These are phyloP conservation scores for Aspergillus unguis DNA, from an alignment of 2,329 filamentous ascomycete genomes.

Conservation along the genomic window DNA sequence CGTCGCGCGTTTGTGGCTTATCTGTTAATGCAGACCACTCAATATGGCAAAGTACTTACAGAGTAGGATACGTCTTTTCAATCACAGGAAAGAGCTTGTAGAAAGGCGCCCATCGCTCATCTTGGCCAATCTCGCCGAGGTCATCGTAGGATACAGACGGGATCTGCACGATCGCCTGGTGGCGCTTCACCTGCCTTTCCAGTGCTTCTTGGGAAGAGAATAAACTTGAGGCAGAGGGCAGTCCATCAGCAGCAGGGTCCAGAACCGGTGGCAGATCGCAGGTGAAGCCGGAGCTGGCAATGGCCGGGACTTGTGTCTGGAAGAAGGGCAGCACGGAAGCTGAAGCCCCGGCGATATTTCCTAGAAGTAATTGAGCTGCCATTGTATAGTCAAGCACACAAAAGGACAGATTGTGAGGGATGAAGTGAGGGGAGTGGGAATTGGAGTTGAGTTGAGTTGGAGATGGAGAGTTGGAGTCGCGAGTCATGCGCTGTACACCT, in stretches of 20 bases:
- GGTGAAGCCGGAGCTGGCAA: not conserved
- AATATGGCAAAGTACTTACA: not conserved
- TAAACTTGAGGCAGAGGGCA: not conserved
- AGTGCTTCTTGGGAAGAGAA: conserved; percentile 1
- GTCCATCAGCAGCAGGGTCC: not conserved
- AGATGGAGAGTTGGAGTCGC: too few species aligned
- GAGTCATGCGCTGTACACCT: too few species aligned
- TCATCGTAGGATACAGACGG: conserved; percentile 3
- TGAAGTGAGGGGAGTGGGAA: not conserved
- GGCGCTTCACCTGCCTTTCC: not conserved
- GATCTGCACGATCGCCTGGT: not conserved
- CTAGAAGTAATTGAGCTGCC: not conserved
- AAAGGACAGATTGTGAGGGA: not conserved
- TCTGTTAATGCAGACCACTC: not conserved
- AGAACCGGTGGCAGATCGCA: not conserved
- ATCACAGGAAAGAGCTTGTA: not conserved
- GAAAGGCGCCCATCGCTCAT: not conserved
- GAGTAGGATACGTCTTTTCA: not conserved
- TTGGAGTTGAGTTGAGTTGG: too few species aligned
- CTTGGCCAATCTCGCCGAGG: not conserved
- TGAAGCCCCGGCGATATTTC: not conserved
- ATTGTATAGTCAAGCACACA: not conserved
- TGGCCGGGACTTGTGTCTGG: not conserved
- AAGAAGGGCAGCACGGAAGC: not conserved
- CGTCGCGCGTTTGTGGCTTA: not conserved